Evolutionary conservation across 352 stramenopile genomes (phyloP).

Genomic region (Phytopythium helicoides): DNA sequence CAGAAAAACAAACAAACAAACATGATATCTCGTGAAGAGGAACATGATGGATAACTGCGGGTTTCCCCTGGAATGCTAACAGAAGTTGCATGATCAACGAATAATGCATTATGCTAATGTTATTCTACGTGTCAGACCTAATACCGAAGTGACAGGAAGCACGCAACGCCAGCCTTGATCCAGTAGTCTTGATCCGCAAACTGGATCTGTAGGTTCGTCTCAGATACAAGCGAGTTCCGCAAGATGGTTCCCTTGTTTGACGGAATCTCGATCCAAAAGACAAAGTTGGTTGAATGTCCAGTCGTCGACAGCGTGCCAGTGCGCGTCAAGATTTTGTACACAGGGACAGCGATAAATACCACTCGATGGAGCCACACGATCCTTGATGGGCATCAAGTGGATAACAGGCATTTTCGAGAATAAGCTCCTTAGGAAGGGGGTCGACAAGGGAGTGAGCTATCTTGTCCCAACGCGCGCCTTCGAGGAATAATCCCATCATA

Average conservation of each 20-base stretch:
- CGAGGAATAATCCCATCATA: conserved; percentile 35
- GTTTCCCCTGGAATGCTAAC: too few relatives aligned
- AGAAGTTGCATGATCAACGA: too few relatives aligned
- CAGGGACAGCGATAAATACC: conserved; percentile 88
- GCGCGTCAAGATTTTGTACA: conserved; percentile 93
- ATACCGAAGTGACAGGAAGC: conserved; percentile 78
- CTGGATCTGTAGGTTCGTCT: conserved; percentile 84
- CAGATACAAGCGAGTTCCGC: conserved; percentile 84
- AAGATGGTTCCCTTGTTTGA: conserved; percentile 66
- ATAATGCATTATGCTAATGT: too few relatives aligned
- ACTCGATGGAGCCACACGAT: conserved; percentile 52
- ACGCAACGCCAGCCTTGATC: conserved; percentile 93
- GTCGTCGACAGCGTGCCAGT: conserved; percentile 45
- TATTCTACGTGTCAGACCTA: neutral
- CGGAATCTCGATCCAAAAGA: conserved; percentile 94
- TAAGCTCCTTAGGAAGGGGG: conserved; percentile 82
- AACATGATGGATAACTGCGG: too few relatives aligned
- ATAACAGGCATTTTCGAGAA: conserved; percentile 87
- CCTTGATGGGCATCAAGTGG: conserved; percentile 63
- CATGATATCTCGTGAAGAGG: too few relatives aligned
- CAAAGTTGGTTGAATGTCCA: conserved; percentile 74
- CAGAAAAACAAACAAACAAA: too few relatives aligned
- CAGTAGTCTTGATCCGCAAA: conserved; percentile 89
- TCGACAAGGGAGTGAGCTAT: conserved; percentile 62
- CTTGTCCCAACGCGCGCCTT: conserved; percentile 40